Evolutionary conservation across 352 stramenopile species (phyloP), one percentile per base, ranked within the genome.

Genomic region (Phytophthora kernoviae): DNA sequence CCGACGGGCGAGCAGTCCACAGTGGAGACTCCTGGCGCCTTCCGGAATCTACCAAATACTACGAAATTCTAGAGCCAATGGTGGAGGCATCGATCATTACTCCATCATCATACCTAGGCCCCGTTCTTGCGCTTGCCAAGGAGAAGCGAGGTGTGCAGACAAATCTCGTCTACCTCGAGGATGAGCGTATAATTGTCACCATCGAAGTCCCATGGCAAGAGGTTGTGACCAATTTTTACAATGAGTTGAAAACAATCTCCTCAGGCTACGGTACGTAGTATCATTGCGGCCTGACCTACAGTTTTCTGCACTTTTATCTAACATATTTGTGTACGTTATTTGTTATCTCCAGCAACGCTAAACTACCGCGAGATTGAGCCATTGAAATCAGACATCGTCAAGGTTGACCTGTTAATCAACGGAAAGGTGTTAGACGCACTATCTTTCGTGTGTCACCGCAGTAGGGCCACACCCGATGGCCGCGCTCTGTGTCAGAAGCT

Each of bases 161-260:
- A 12, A 98, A 98, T 62, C 88, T 98, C 49, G 84, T 92, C 48
- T 97, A 97, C 69, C 69, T 99, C 6, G 97, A 99, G 57, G 96
- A 98, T 62, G 86, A 85, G 14, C 94, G 84, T 7, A 93, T 98
- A 64, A 75, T 99, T 44, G 88, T 99, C 33, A 95, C 90, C 18
- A 97, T 98, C 46, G 64, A 87, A 43, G 88, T 99, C 34, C 97
- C 98, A 30, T 99, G 96, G 97, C 94, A 98, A 47, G 97, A 99
- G 80, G 96, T 99, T 11, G 98, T 99, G 46, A 99, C 87, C 21
- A 98, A 99, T 73, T 99, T n/a, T 54, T 99, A 99, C 76, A 98
- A 99, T 71, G 87, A 98, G 50, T 75, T 99, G 41, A 99, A 99
- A 80, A 98, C 88, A 26, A 84, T 97, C 5, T 98, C 95, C 7